Evolutionary conservation across 2,329 filamentous ascomycete genomes (phyloP), one percentile per base, ranked within the genome.

Genomic region (Cordyceps farinosa): DNA sequence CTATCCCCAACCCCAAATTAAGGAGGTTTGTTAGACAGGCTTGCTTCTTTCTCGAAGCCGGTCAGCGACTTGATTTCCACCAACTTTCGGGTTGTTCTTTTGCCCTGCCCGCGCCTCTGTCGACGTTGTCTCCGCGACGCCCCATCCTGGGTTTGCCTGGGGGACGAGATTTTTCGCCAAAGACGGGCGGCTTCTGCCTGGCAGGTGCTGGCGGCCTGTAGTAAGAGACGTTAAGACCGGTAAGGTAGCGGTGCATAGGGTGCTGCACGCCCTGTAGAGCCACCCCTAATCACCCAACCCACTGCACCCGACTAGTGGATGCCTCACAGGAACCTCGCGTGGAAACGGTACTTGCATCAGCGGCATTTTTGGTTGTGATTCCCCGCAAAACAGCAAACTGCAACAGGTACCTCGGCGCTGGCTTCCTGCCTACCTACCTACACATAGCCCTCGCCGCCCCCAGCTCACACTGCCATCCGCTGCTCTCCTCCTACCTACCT

Each of bases 121-220:
- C 36, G 30, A 53, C 58, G 48, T 53, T 53, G 44, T 38, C 58
- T 52, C 17, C 47, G 58, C 58, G 58, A 61, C 58, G 58, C 58
- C 58, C 58, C 58, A 45, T 42, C 30, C 13, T 29, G 34, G 48
- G 29, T 34, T 17, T 17, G 51, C 6, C 29, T 17, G n/a, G 29
- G 32, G 27, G n/a, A 53, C 51, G 29, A 40, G 32, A 40, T 53
- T 53, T 53, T 51, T 22, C 22, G 22, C 22, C 22, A 22, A 22
- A 9, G 8, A 17, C 15, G 42, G 17, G 17, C 15, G 15, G 22
- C 47, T 13, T 11, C 32, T 51, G 22, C 22, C 22, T 22, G 22
- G 22, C 22, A 27, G n/a, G 27, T 51, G 30, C 47, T 51, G 47
- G 22, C 13, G 47, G 27, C 47, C 22, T 51, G 29, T 51, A 7